These are phyloP conservation scores for Waltergamsia citrina DNA, from an alignment of 2,329 filamentous ascomycete species.

Conservation along the genomic window DNA sequence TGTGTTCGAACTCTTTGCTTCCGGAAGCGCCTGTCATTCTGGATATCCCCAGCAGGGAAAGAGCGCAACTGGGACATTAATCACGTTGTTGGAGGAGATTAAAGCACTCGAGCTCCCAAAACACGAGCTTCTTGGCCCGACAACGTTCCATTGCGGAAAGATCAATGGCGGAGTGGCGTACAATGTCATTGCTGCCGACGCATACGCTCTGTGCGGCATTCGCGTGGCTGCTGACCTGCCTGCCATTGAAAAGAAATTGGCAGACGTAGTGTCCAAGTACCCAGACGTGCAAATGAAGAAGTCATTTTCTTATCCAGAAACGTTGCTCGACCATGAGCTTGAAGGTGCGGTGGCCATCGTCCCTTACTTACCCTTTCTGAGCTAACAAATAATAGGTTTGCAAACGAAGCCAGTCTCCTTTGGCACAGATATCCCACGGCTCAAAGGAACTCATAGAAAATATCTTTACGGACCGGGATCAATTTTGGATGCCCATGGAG, in stretches of 20 bases:
- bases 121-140: conserved; percentile 7
- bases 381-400: conserved; percentile 5
- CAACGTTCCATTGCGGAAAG: conserved; percentile 8
- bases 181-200: conserved; percentile 8
- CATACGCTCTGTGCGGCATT: conserved; percentile 6
- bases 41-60: conserved; percentile 10
- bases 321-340: conserved; percentile 7
- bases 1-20: conserved; percentile 45
- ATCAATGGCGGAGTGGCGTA: conserved; percentile 8
- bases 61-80: conserved; percentile 7
- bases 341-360: conserved; percentile 3
- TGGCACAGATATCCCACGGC: conserved; percentile 9
- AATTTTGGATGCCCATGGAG: conserved; percentile 10
- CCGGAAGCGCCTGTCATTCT: conserved; percentile 44
- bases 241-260: conserved; percentile 5
- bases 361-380: background rate
- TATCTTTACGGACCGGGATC: conserved; percentile 11
- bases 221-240: conserved; percentile 5
- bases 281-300: conserved; percentile 6
- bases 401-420: conserved; percentile 8
- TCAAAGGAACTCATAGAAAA: conserved; percentile 9
- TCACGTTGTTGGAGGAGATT: conserved; percentile 10
- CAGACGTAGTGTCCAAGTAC: conserved; percentile 4
- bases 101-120: conserved; percentile 7
- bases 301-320: conserved; percentile 8